phyloP scores from a whole-genome alignment of 2,329 filamentous ascomycete species.

The Neurospora crassa region DNA sequence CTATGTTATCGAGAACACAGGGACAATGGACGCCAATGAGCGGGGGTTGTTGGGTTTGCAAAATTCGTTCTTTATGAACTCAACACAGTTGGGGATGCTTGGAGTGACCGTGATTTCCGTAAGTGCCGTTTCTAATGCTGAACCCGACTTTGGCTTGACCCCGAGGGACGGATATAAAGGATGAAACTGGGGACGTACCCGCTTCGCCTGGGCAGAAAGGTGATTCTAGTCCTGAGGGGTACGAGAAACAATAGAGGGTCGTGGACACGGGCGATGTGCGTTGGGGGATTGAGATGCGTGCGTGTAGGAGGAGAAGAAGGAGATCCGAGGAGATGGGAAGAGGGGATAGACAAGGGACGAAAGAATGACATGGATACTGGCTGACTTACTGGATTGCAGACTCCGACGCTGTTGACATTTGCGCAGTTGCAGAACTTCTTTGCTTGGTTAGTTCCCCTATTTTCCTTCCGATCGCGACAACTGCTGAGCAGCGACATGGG shows the following conservation, averaged over 20 bases:
- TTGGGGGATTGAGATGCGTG: neutral
- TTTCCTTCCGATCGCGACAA: conserved; percentile 24
- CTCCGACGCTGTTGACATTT: conserved; percentile 41
- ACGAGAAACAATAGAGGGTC: neutral
- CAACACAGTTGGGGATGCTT: conserved; percentile 34
- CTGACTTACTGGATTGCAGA: conserved; percentile 19
- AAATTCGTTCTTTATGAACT: conserved; percentile 46
- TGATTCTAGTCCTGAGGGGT: neutral
- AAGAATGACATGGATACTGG: neutral
- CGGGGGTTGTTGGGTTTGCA: conserved; percentile 33
- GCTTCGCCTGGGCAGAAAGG: too few relatives aligned
- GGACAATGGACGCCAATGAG: conserved; percentile 38
- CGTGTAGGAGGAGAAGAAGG: neutral
- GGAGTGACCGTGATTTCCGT: conserved; percentile 42
- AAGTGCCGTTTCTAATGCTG: conserved; percentile 15
- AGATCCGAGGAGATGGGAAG: neutral
- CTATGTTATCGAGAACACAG: conserved; percentile 46
- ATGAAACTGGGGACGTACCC: neutral
- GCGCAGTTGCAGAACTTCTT: conserved; percentile 47
- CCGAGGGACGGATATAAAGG: neutral
- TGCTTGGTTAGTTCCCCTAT: conserved; percentile 23
- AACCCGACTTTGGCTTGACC: neutral
- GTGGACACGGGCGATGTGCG: neutral
- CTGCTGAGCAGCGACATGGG: conserved; percentile 19
- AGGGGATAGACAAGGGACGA: neutral